Percentiles rank a stretch among this genome's conserved stretches.
phyloP scores from a whole-genome alignment of 2,329 filamentous ascomycete species.

The Phialocephala sp. region DNA sequence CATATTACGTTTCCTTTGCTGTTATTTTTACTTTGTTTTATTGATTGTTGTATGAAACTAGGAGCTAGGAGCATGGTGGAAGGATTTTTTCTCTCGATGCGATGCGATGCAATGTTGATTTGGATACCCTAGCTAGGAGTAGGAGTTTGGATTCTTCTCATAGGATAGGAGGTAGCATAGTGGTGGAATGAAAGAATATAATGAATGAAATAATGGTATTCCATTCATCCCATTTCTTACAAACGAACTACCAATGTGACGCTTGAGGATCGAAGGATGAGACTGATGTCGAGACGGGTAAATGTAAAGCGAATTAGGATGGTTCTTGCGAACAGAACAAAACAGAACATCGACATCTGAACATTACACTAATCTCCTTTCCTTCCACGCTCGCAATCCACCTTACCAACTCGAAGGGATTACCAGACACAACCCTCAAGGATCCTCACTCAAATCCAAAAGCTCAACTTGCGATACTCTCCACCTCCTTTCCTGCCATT shows the following conservation, averaged over 20 bases:
- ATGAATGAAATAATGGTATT: neutral
- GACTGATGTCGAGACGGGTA: too few species aligned
- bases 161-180: conserved; percentile 5
- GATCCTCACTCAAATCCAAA: conserved; percentile 35
- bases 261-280: too few species aligned
- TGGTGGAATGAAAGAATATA: neutral
- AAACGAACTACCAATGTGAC: too few species aligned
- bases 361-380: too few species aligned
- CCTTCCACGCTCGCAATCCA: too few species aligned
- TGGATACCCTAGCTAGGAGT: conserved; percentile 9
- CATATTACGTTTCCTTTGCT: neutral
- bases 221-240: too few species aligned
- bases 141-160: neutral
- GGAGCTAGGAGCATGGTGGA: conserved; percentile 9
- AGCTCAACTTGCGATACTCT: conserved; percentile 37
- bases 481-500: conserved; percentile 22
- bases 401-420: too few species aligned
- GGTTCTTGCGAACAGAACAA: too few species aligned
- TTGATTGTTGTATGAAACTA: neutral
- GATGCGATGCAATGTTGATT: neutral
- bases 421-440: neutral
- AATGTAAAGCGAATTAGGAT: too few species aligned
- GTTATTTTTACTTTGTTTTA: neutral
- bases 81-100: neutral
- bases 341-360: too few species aligned